Percentiles rank a stretch among this genome's conserved stretches.
These are phyloP conservation scores for Trichoderma citrinoviride DNA, from an alignment of 2,329 filamentous ascomycete species.

Conservation along the genomic window DNA sequence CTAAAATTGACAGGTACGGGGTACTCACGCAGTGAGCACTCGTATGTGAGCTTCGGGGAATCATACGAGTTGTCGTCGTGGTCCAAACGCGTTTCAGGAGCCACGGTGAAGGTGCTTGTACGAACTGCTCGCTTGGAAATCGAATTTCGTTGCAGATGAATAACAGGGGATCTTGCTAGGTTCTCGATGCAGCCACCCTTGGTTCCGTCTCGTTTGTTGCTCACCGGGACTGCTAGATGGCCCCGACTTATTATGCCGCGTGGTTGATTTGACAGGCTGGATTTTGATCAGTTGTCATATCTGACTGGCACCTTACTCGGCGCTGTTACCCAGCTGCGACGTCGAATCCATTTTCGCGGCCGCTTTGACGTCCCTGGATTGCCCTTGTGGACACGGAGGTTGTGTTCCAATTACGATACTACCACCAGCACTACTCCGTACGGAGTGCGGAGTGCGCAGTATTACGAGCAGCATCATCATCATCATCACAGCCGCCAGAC, in stretches of 20 bases:
- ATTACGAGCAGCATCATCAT: background rate
- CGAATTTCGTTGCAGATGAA: background rate
- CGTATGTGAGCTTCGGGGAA: no score
- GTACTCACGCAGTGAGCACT: no score
- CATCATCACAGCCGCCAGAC: background rate
- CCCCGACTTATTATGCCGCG: background rate
- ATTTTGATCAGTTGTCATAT: conserved; percentile 19
- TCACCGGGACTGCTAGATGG: conserved; percentile 2
- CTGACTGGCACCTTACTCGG: conserved; percentile 1
- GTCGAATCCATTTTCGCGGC: conserved; percentile 11
- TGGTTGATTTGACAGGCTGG: conserved; percentile 2
- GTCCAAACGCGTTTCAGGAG: background rate
- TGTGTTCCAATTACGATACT: background rate
- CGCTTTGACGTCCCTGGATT: conserved; percentile 3
- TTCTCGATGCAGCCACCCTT: background rate
- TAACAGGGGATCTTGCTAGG: background rate
- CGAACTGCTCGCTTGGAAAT: background rate
- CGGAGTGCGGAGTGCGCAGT: no score
- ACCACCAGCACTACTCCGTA: background rate
- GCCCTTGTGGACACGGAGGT: background rate
- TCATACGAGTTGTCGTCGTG: no score
- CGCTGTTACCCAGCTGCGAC: conserved; percentile 14
- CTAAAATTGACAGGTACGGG: no score
- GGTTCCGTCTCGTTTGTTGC: background rate
- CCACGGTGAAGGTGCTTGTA: background rate